Evolutionary conservation across 2,329 filamentous ascomycete species (phyloP).

Genomic region (Neurospora sp.): DNA sequence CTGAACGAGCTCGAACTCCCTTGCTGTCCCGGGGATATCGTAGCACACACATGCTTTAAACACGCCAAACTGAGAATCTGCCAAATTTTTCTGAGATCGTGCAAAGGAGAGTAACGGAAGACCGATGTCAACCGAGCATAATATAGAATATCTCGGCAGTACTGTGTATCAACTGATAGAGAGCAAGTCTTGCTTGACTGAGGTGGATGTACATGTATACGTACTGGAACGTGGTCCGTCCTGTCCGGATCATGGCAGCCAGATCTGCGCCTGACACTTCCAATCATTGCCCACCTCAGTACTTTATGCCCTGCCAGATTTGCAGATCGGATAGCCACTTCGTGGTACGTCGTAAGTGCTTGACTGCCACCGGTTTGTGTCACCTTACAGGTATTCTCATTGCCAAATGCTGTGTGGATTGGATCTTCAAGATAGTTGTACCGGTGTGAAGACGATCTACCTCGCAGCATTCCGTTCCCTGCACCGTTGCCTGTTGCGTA

Average conservation of each 20-base stretch:
- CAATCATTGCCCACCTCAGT: background rate
- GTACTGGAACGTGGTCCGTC: background rate
- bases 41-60: background rate
- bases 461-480: background rate
- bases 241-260: conserved; percentile 8
- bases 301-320: background rate
- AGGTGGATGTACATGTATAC: background rate
- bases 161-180: background rate
- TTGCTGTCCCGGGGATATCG: background rate
- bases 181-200: background rate
- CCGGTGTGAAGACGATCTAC: background rate
- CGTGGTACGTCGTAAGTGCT: background rate
- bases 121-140: background rate
- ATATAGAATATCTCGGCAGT: background rate
- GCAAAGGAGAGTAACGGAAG: background rate
- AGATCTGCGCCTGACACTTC: conserved; percentile 5
- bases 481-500: background rate
- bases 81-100: background rate
- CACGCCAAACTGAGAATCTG: background rate
- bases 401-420: conserved; percentile 1
- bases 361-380: background rate
- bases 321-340: conserved; percentile 4
- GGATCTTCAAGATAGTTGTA: conserved; percentile 9
- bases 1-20: background rate
- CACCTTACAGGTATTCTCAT: background rate